Evolutionary conservation across 805 yeast genomes (phyloP), one percentile per base, ranked within the genome.

Genomic region (Zygosaccharomyces bailii): DNA sequence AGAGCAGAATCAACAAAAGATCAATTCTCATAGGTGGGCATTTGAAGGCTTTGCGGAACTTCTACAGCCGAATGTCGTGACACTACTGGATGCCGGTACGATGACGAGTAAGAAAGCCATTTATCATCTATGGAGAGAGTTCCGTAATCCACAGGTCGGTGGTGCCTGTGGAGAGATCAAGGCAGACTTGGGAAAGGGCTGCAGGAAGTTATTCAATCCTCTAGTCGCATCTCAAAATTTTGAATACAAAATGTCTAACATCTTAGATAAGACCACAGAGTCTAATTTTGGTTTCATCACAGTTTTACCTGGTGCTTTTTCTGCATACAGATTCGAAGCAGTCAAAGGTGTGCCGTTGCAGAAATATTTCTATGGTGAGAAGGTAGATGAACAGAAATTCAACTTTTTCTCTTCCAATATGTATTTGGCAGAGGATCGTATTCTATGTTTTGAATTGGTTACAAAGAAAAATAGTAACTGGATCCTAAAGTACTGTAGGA

Each of bases 81-180:
- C 87, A 49, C 70, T 91, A 43, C 70, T 93, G 42, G 98, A 93
- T 67, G 96, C 96, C 17, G 99, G 99, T 57, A 91, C 99, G 1
- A 84, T 83, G 63, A 96, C 98, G 2, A 78, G 86, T 4, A 76
- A 79, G 50, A 87, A 86, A 53, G 83, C 97, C 2, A 78, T 91
- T 41, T 90, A 86, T 63, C 85, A 86, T 54, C 68, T 93, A 45
- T 91, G 99, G 99, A 82, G 81, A 62, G 78, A 90, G 32, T 93
- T 91, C 60, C 73, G 72, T 48, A 75, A 81, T 55, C 84, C 88
- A 1, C 76, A 80, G 43, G 95, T 91, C 16, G 99, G 96, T 2
- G 99, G 99, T 31, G 95, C 97, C 1, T 91, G 99, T 78, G 99
- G 99, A 43, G 98, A 93, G 62, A 91, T 93, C 66, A 83, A 80